These are phyloP conservation scores for Phanerodontia chrysosporium DNA, from an alignment of 768 basidiomycete species.

Conservation along the genomic window DNA sequence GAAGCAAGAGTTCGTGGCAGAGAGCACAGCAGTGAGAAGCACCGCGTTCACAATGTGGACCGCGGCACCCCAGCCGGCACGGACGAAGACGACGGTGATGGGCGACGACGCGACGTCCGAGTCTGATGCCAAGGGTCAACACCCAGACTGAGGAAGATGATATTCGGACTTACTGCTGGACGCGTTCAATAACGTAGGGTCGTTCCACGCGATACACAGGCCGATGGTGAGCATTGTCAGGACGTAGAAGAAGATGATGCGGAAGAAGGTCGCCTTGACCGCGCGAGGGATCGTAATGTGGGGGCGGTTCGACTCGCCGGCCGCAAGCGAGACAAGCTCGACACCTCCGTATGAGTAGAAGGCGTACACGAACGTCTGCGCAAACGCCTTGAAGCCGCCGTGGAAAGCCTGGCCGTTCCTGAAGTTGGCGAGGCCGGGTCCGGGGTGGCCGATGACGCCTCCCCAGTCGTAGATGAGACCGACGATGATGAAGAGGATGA, in stretches of 20 bases:
- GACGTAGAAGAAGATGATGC: slow-evolving; percentile 62
- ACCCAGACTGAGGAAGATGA: background rate
- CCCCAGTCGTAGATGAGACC: slow-evolving; percentile 63
- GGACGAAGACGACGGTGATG: slow-evolving; percentile 58
- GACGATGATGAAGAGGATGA: slow-evolving; percentile 57
- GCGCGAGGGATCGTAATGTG: slow-evolving; percentile 60
- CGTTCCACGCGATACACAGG: slow-evolving; percentile 57
- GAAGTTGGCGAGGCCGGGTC: slow-evolving; percentile 49
- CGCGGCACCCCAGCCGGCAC: slow-evolving; percentile 58
- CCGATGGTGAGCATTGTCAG: slow-evolving; percentile 64
- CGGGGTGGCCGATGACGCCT: slow-evolving; percentile 53
- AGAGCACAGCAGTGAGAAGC: slow-evolving; percentile 60
- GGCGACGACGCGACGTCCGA: slow-evolving; percentile 55
- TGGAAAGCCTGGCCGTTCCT: slow-evolving; percentile 47
- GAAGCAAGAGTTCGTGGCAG: slow-evolving; percentile 62
- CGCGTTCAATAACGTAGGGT: slow-evolving; percentile 47
- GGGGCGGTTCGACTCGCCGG: slow-evolving; percentile 63
- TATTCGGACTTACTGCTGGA: slow-evolving; percentile 33
- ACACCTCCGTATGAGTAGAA: slow-evolving; percentile 70
- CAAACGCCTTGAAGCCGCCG: slow-evolving; percentile 48
- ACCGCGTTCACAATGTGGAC: slow-evolving; percentile 65
- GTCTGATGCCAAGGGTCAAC: slow-evolving; percentile 24
- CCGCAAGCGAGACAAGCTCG: slow-evolving; percentile 70
- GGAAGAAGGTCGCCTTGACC: slow-evolving; percentile 64
- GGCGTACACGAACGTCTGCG: slow-evolving; percentile 60